These are phyloP conservation scores for Beauveria scarabaeidicola DNA, from an alignment of 2,329 filamentous ascomycete species.

Conservation along the genomic window DNA sequence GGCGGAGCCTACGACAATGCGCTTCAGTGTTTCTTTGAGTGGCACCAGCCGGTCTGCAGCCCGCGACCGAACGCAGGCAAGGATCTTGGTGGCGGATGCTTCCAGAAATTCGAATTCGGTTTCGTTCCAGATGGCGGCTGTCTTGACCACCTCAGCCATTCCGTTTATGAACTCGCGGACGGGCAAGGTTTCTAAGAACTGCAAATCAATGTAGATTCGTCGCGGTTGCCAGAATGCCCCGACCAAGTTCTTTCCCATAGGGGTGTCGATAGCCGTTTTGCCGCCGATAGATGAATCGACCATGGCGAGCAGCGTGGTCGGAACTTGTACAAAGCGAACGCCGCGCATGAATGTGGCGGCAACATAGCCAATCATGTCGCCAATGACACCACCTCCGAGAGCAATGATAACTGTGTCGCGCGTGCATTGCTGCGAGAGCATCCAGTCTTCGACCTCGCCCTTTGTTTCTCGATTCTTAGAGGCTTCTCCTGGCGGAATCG, in stretches of 20 bases:
- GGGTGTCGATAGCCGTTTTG: constrained; percentile 96
- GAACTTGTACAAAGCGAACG: constrained; percentile 91
- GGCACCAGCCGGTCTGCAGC: constrained; percentile 53
- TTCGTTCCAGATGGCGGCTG: constrained; percentile 92
- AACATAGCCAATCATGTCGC: constrained; percentile 95
- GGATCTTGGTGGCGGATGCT: constrained; percentile 66
- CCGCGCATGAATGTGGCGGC: constrained; percentile 98
- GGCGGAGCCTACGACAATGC: constrained; percentile 83
- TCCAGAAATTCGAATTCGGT: constrained; percentile 78
- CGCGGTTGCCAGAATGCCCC: constrained; percentile 95
- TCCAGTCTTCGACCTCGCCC: constrained; percentile 94
- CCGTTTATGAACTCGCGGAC: constrained; percentile 94
- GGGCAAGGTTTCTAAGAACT: constrained; percentile 84
- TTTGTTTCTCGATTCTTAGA: constrained; percentile 93
- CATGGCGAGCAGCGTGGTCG: constrained; percentile 91
- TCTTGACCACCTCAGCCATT: constrained; percentile 98
- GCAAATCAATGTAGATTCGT: constrained; percentile 87
- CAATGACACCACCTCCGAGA: constrained; percentile 91
- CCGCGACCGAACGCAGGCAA: constrained; percentile 34
- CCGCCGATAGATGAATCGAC: constrained; percentile 97
- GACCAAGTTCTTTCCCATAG: constrained; percentile 90
- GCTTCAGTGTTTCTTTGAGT: constrained; percentile 63
- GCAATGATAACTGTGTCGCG: constrained; percentile 92
- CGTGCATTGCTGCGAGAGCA: constrained; percentile 85
- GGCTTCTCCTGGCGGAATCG: constrained; percentile 82